Evolutionary conservation across 2,329 filamentous ascomycete species (phyloP).

Genomic region (Fusarium fujikuroi): DNA sequence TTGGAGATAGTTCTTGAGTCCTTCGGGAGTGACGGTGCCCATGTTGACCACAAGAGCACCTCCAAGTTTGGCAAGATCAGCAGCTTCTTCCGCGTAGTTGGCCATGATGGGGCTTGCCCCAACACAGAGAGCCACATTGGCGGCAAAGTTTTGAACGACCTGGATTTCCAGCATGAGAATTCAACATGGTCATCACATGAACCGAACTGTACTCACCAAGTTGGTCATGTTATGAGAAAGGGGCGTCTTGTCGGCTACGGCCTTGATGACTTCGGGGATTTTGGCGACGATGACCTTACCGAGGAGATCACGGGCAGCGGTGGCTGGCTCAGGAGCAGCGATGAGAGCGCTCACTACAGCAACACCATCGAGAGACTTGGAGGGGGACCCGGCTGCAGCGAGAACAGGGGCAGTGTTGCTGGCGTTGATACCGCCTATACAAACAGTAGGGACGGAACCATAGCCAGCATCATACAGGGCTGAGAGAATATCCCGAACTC

Average conservation of each 20-base stretch:
- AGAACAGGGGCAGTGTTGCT: slow-evolving; percentile 79
- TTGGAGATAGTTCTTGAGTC: slow-evolving; percentile 75
- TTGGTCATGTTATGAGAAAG: slow-evolving; percentile 98
- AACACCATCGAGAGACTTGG: slow-evolving; percentile 78
- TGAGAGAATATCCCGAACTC: slow-evolving; percentile 64
- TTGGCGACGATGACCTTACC: slow-evolving; percentile 60
- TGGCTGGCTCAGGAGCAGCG: slow-evolving; percentile 73
- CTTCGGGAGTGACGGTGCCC: slow-evolving; percentile 86
- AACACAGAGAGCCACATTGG: slow-evolving; percentile 86
- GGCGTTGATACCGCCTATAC: slow-evolving; percentile 88
- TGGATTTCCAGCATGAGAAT: slow-evolving; percentile 27
- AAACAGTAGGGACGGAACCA: slow-evolving; percentile 71
- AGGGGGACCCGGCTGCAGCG: slow-evolving; percentile 68
- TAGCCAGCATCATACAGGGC: slow-evolving; percentile 63
- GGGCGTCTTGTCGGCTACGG: slow-evolving; percentile 72
- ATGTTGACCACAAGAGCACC: slow-evolving; percentile 92
- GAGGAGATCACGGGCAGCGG: slow-evolving; percentile 69
- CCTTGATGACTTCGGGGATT: slow-evolving; percentile 62
- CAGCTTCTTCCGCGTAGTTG: slow-evolving; percentile 83
- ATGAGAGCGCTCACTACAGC: slow-evolving; percentile 93
- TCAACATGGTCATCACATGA: no score
- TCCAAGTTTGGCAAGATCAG: slow-evolving; percentile 79
- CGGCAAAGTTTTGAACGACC: slow-evolving; percentile 93
- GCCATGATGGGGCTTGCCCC: slow-evolving; percentile 96
- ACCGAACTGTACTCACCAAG: slow-evolving; percentile 59